phyloP scores from a whole-genome alignment of 306 rosid species.

The Dryas alaskensis region DNA sequence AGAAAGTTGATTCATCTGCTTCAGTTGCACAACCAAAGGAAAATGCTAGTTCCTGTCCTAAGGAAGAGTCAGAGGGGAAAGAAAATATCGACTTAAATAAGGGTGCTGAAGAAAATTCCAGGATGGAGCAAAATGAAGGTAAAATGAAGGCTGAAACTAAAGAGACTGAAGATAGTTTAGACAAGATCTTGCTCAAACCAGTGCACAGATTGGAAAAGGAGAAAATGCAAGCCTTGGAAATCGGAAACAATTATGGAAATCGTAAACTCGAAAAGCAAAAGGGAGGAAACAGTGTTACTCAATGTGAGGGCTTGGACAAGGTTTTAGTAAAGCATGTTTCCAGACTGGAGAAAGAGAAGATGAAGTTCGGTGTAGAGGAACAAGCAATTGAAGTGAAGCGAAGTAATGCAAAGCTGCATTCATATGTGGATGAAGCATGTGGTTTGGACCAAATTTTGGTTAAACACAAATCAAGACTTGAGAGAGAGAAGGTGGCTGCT shows the following conservation, averaged over 20 bases:
- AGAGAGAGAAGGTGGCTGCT: constrained; percentile 66
- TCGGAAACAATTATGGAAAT: constrained; percentile 32
- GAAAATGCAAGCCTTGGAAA: constrained; percentile 49
- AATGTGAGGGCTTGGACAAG: constrained; percentile 70
- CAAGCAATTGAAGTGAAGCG: constrained; percentile 37
- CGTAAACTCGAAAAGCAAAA: constrained; percentile 38
- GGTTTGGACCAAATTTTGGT: constrained; percentile 65
- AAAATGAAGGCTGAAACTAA: neutral
- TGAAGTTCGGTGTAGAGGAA: constrained; percentile 40
- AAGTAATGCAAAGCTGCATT: constrained; percentile 29
- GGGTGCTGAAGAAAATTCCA: constrained; percentile 4
- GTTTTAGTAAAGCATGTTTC: constrained; percentile 78
- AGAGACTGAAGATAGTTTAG: constrained; percentile 47
- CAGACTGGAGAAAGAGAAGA: constrained; percentile 73
- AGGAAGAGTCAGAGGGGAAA: constrained; percentile 48
- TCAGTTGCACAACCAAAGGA: constrained; percentile 16
- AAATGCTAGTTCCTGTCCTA: constrained; percentile 25
- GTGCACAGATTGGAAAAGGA: constrained; percentile 67
- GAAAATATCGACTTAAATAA: constrained; percentile 48
- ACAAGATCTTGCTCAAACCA: constrained; percentile 59
- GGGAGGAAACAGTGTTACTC: constrained; percentile 30
- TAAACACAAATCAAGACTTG: constrained; percentile 71
- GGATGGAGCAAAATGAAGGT: constrained; percentile 26
- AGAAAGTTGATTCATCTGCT: constrained; percentile 22
- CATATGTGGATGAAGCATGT: constrained; percentile 35